Evolutionary conservation across 208 protist genomes (phyloP).

Genomic region (Leishmania braziliensis): DNA sequence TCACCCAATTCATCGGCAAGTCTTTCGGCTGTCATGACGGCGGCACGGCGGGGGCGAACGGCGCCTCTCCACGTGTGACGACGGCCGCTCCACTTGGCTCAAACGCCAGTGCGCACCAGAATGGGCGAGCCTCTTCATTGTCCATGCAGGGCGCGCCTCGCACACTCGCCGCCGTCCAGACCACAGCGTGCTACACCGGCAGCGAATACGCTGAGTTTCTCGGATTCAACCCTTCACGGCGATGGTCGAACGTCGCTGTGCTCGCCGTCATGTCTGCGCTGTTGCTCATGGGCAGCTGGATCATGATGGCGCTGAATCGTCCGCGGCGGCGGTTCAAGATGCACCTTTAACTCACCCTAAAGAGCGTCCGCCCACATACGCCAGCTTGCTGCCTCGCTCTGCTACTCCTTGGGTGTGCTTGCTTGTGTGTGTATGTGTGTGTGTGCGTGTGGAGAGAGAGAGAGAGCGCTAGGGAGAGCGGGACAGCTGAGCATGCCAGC

Average conservation of each 20-base stretch:
- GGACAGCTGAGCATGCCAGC: no score
- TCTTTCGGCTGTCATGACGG: conserved; percentile 43
- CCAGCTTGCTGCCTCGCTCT: background rate
- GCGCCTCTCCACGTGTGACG: background rate
- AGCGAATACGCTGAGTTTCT: conserved; percentile 55
- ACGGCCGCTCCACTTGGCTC: background rate
- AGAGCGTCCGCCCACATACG: background rate
- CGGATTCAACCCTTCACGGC: conserved; percentile 39
- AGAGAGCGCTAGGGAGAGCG: no score
- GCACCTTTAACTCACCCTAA: background rate
- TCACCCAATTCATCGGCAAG: conserved; percentile 49
- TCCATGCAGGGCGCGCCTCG: background rate
- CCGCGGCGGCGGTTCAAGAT: conserved; percentile 22
- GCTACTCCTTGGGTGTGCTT: background rate
- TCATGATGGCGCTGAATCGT: conserved; percentile 46
- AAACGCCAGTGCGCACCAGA: background rate
- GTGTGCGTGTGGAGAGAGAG: no score
- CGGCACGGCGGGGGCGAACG: background rate
- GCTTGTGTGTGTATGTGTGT: background rate
- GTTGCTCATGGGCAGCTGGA: conserved; percentile 41
- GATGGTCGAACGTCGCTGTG: conserved; percentile 53
- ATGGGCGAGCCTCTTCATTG: background rate
- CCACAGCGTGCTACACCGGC: conserved; percentile 53
- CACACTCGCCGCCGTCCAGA: background rate
- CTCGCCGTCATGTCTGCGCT: conserved; percentile 38